Conservation (phyloP, 2,329 filamentous ascomycete species). For the Bimuria novae-zelandiae region DNA sequence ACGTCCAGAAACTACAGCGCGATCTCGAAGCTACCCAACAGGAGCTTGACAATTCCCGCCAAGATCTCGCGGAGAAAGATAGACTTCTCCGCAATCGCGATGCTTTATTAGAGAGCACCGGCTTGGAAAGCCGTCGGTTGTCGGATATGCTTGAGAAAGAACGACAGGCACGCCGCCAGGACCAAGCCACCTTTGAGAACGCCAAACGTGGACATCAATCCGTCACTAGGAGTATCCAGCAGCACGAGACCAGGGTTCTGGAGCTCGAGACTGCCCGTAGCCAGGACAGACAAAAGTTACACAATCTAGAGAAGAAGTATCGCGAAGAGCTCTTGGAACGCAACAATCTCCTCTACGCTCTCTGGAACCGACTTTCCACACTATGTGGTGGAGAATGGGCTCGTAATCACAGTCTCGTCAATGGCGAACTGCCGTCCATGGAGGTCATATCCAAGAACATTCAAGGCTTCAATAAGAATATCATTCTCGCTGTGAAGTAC, state of each 20-base stretch:
- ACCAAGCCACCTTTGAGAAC: constrained; percentile 85
- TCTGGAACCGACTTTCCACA: constrained; percentile 86
- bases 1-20: constrained; percentile 83
- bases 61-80: constrained; percentile 85
- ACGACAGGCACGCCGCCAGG: constrained; percentile 79
- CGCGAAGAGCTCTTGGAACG: constrained; percentile 88
- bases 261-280: constrained; percentile 83
- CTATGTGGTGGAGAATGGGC: constrained; percentile 93
- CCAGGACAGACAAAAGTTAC: constrained; percentile 77
- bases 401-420: constrained; percentile 85
- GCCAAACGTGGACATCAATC: constrained; percentile 87
- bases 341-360: constrained; percentile 81
- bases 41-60: constrained; percentile 79
- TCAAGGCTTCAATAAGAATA: constrained; percentile 86
- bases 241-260: constrained; percentile 80
- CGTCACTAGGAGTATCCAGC: constrained; percentile 80
- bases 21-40: constrained; percentile 83
- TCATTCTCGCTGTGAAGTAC: constrained; percentile 82
- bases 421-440: constrained; percentile 81
- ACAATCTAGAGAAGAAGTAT: constrained; percentile 75
- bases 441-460: constrained; percentile 86
- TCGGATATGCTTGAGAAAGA: constrained; percentile 91
- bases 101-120: constrained; percentile 82
- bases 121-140: constrained; percentile 81
- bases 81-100: constrained; percentile 88